Conservation (phyloP, 75 land plant genomes). For the Larix kaempferi region DNA sequence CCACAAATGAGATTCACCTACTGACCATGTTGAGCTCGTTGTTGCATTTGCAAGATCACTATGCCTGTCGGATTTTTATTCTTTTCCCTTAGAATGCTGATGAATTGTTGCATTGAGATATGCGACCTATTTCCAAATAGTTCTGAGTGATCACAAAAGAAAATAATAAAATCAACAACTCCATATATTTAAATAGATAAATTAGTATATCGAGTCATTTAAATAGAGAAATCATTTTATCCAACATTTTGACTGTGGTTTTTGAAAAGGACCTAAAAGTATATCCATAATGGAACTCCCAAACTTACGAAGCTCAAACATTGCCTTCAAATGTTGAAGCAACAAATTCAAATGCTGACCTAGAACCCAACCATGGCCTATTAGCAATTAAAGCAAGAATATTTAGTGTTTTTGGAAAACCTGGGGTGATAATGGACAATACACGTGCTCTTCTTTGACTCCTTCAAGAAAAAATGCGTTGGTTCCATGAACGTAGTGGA, state of each 20-base stretch:
- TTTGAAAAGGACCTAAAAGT: not conserved
- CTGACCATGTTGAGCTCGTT: slow-evolving; percentile 11
- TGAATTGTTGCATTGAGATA: slow-evolving; percentile 3
- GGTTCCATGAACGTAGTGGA: slow-evolving; percentile 33
- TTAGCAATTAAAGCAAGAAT: not conserved
- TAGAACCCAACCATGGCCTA: not conserved
- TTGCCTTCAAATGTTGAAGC: not conserved
- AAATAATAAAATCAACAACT: not conserved
- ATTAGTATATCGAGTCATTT: no score
- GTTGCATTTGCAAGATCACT: slow-evolving; percentile 9
- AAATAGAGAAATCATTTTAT: no score
- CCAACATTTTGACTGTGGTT: not conserved
- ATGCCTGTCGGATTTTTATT: not conserved
- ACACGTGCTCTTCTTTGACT: slow-evolving; percentile 8
- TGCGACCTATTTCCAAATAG: not conserved
- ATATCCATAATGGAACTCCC: not conserved
- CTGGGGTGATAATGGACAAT: slow-evolving; percentile 10
- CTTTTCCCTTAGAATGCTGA: not conserved
- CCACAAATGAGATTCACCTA: slow-evolving; percentile 28
- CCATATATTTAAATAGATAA: not conserved
- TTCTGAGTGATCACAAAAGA: not conserved
- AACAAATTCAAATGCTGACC: not conserved
- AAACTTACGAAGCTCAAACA: not conserved
- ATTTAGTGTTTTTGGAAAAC: not conserved
- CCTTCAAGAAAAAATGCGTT: slow-evolving; percentile 14